phyloP scores from a whole-genome alignment of 2,329 filamentous ascomycete genomes.

The Neonectria magnoliae region DNA sequence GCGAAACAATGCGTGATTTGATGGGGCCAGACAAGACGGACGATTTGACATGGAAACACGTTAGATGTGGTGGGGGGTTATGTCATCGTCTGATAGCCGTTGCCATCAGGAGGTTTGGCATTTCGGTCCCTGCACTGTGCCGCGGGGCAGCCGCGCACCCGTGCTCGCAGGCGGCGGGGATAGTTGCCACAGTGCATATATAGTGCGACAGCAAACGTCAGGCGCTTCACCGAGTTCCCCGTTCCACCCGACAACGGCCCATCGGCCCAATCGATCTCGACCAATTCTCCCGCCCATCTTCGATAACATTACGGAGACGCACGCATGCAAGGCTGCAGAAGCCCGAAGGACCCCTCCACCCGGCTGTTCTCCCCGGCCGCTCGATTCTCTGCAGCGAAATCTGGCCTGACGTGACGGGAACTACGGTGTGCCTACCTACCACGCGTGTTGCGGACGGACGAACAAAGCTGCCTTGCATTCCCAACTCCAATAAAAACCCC shows the following conservation, averaged over 20 bases:
- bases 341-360: conserved; percentile 9
- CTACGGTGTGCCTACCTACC: not conserved
- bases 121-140: conserved; percentile 27
- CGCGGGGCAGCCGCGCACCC: not conserved
- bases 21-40: conserved; percentile 33
- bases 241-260: conserved; percentile 32
- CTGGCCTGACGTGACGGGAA: not conserved
- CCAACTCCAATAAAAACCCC: not conserved
- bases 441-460: conserved; percentile 10
- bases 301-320: conserved; percentile 30
- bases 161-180: not conserved
- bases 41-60: conserved; percentile 41
- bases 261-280: conserved; percentile 38
- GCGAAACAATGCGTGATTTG: conserved; percentile 47
- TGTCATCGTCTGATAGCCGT: conserved; percentile 37
- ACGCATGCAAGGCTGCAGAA: conserved; percentile 38
- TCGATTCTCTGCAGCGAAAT: not conserved
- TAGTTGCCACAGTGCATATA: conserved; percentile 27
- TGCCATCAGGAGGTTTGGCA: conserved; percentile 9
- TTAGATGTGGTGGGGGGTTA: conserved; percentile 40
- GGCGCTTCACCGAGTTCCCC: conserved; percentile 18
- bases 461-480: not conserved
- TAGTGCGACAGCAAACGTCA: not conserved
- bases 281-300: conserved; percentile 31
- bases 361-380: conserved; percentile 27